Conservation (phyloP, 345 rosid species). For the Eucalyptus paniculata region DNA sequence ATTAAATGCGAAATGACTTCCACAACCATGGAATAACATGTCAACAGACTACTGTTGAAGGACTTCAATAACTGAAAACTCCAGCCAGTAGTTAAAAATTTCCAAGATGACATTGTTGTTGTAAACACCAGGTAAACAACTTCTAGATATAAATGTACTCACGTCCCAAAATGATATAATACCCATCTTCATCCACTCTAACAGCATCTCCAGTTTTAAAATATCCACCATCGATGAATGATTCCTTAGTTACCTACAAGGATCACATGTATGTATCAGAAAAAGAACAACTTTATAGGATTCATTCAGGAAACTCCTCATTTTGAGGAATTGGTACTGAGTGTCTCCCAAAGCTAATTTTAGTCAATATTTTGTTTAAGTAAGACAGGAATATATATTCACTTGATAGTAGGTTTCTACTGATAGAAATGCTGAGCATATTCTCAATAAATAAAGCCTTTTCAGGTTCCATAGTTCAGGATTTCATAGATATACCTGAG, state of each 20-base stretch:
- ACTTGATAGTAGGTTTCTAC: background rate
- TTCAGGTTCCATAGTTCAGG: background rate
- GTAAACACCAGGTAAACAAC: background rate
- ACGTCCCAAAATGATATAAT: slow-evolving; percentile 90
- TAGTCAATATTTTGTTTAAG: background rate
- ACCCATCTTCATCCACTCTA: slow-evolving; percentile 78
- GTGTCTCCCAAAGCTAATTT: background rate
- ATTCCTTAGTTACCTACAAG: slow-evolving; percentile 52
- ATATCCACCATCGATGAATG: slow-evolving; percentile 81
- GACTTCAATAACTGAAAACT: background rate
- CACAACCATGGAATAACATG: background rate
- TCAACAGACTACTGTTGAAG: background rate
- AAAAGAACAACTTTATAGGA: background rate
- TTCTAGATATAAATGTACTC: slow-evolving; percentile 14
- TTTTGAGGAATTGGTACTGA: background rate
- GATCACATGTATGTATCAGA: background rate
- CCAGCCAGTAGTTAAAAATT: background rate
- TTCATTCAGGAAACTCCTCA: background rate
- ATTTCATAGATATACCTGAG: slow-evolving; percentile 33
- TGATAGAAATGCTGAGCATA: background rate
- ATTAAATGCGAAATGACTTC: background rate
- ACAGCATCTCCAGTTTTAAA: slow-evolving; percentile 97
- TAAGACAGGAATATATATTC: background rate
- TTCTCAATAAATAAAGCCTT: background rate
- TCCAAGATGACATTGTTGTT: background rate